These are phyloP conservation scores for Didymella exigua DNA, from an alignment of 2,329 filamentous ascomycete genomes.

Conservation along the genomic window DNA sequence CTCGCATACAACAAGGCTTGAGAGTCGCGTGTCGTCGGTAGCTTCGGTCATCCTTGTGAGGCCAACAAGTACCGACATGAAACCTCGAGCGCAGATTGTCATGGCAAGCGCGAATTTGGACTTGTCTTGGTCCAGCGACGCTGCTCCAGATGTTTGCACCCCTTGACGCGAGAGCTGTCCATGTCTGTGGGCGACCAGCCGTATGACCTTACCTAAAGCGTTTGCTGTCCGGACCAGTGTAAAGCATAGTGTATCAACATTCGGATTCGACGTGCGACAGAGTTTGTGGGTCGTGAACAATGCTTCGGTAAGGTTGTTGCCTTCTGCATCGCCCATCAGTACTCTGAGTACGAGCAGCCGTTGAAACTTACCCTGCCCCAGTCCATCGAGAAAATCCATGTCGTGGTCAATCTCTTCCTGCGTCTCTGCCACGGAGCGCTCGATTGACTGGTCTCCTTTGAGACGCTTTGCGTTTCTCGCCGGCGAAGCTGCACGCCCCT, in stretches of 20 bases:
- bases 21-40: slow-evolving; percentile 19
- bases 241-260: slow-evolving; percentile 31
- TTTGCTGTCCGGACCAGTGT: slow-evolving; percentile 32
- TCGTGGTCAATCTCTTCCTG: slow-evolving; percentile 36
- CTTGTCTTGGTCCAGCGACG: slow-evolving; percentile 30
- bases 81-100: slow-evolving; percentile 37
- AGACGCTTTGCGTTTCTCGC: slow-evolving; percentile 22
- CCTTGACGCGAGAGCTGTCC: slow-evolving; percentile 25
- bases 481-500: slow-evolving; percentile 18
- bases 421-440: slow-evolving; percentile 16
- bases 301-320: slow-evolving; percentile 30
- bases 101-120: slow-evolving; percentile 36
- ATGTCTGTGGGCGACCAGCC: slow-evolving; percentile 26
- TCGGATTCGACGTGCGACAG: slow-evolving; percentile 23
- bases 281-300: slow-evolving; percentile 40
- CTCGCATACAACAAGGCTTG: slow-evolving; percentile 38
- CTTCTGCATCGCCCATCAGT: slow-evolving; percentile 26
- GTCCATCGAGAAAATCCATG: slow-evolving; percentile 31
- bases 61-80: slow-evolving; percentile 42
- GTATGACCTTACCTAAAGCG: slow-evolving; percentile 33
- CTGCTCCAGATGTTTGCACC: slow-evolving; percentile 8
- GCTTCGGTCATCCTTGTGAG: slow-evolving; percentile 27
- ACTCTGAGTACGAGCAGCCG: neutral
- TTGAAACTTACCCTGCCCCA: slow-evolving; percentile 29
- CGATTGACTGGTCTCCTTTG: slow-evolving; percentile 15